Evolutionary conservation across 2,329 filamentous ascomycete genomes (phyloP), one percentile per base, ranked within the genome.

Genomic region (Phyllosticta citribraziliensis): DNA sequence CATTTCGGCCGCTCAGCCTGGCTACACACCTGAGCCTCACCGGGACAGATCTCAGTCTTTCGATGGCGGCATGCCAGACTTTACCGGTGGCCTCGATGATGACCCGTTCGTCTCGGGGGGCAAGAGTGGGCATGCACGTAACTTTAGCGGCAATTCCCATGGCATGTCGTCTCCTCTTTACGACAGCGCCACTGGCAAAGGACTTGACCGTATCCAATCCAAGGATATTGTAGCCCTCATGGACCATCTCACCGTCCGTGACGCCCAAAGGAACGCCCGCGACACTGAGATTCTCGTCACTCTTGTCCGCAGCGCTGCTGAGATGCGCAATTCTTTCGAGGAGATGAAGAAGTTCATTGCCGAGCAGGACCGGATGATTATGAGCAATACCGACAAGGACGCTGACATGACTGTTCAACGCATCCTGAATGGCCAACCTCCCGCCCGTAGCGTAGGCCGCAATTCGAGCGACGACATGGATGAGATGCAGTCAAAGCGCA

Each of bases 231-330:
- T 99, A 65, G 91, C 93, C 24, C 79, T 99, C 63, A 99, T 99
- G 94, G 93, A 99, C 71, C 94, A 99, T 74, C 86, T 99, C 64
- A 97, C 95, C 72, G 94, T 97, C 65, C 88, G 94, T 40, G 94
- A 99, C 76, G 94, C 93, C 51, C 93, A 97, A 76, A 87, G 94
- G 63, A 97, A 94, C 74, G 94, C 94, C 54, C 85, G 94, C 53
- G 94, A 99, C 69, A 97, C 94, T 0, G 94, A 99, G 74, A 97
- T 99, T 60, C 80, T 99, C 19, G 90, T 97, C 55, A 93, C 94
- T 0, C 84, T 99, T 33, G 94, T 99, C 64, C 88, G 93, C 63
- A 92, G 91, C 60, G 93, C 94, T 3, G 88, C 94, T 12, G 94
- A 99, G 75, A 97, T 97, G 92, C 90, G 93, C 65, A 95, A 89